Conservation (phyloP, 2,329 filamentous ascomycete species). For the Paecilomyces fulvus region DNA sequence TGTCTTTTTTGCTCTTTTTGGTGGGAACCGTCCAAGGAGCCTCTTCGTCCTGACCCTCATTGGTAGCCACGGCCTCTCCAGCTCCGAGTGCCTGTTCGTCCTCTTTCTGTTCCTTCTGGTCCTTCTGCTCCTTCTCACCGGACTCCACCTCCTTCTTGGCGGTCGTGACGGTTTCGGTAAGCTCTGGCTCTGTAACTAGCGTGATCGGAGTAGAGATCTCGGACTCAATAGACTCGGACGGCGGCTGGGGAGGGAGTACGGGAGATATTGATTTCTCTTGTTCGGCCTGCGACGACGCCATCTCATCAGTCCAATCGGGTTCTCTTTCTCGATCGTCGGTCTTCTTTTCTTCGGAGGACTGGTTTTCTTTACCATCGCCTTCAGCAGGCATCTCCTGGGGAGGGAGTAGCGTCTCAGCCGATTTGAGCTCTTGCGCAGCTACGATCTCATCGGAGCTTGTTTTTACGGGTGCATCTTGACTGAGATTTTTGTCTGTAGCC, state of each 20-base stretch:
- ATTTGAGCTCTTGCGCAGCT: slow-evolving; percentile 11
- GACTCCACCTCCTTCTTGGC: neutral
- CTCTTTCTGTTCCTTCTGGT: neutral
- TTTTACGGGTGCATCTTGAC: slow-evolving; percentile 10
- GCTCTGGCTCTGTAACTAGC: neutral
- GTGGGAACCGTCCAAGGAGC: neutral
- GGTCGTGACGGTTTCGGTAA: neutral
- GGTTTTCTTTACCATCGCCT: slow-evolving; percentile 39
- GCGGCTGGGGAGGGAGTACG: neutral
- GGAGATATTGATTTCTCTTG: slow-evolving; percentile 24
- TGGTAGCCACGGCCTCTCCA: neutral
- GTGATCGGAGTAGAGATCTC: neutral
- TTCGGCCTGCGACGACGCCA: slow-evolving; percentile 37
- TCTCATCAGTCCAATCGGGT: slow-evolving; percentile 37
- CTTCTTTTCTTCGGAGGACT: slow-evolving; percentile 32
- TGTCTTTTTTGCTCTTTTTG: slow-evolving; percentile 6
- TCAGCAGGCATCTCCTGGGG: slow-evolving; percentile 22
- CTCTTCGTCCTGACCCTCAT: slow-evolving; percentile 2
- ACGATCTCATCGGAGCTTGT: slow-evolving; percentile 10
- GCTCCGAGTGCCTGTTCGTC: neutral
- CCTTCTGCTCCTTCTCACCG: neutral
- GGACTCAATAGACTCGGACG: neutral
- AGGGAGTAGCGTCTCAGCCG: slow-evolving; percentile 19
- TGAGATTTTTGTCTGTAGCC: slow-evolving; percentile 2
- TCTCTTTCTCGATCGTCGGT: slow-evolving; percentile 28